Evolutionary conservation across 352 stramenopile genomes (phyloP).

Genomic region (Globisporangium takayamanum): DNA sequence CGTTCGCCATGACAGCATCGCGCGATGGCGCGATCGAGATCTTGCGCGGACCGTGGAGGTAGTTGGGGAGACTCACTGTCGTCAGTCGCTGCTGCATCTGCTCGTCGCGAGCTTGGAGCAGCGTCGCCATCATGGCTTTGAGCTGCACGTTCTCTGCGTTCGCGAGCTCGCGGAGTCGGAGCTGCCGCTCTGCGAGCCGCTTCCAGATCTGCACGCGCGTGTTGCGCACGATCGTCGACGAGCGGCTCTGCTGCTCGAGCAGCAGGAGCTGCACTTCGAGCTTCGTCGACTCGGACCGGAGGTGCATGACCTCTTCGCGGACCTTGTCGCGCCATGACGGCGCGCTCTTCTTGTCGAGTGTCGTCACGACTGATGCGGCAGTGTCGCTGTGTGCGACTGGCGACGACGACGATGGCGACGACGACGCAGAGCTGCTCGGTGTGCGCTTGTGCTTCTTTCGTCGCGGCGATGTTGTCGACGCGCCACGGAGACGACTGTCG

Average conservation of each 20-base stretch:
- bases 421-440: background rate
- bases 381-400: background rate
- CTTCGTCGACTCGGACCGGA: background rate
- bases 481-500: too few relatives aligned
- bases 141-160: conserved; percentile 8
- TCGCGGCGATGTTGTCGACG: background rate
- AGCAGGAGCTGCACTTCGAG: conserved; percentile 4
- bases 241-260: background rate
- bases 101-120: background rate
- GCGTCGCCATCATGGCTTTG: conserved; percentile 5
- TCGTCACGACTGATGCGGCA: background rate
- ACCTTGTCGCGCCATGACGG: conserved; percentile 3
- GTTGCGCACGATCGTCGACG: background rate
- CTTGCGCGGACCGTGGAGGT: background rate
- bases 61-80: conserved; percentile 2
- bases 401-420: background rate
- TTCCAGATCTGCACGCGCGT: conserved; percentile 1
- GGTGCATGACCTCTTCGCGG: background rate
- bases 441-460: background rate
- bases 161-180: conserved; percentile 3
- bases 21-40: background rate
- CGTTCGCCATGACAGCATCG: background rate
- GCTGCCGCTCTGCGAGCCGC: conserved; percentile 3
- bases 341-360: background rate
- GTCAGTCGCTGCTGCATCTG: background rate